These are phyloP conservation scores for Solanum hybrid DNA, from an alignment of 305 asterid species.

Conservation along the genomic window DNA sequence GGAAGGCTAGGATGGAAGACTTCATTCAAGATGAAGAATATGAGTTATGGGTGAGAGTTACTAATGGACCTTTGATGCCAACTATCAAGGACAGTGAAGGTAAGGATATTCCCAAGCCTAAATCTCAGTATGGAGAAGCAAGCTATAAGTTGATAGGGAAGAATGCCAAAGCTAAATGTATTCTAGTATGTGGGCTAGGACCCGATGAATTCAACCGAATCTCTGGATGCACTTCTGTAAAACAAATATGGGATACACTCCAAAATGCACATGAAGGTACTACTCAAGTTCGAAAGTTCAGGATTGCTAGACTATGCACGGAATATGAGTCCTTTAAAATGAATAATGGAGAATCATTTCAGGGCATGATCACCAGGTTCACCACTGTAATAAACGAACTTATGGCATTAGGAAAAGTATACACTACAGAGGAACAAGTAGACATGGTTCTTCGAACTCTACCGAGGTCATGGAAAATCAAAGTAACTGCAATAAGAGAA, in stretches of 20 bases:
- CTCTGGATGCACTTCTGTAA: neutral
- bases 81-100: neutral
- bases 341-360: neutral
- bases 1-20: neutral
- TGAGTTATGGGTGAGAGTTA: neutral
- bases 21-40: neutral
- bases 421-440: neutral
- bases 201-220: too few relatives aligned
- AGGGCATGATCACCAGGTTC: neutral
- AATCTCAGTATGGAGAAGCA: neutral
- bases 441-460: neutral
- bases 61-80: neutral
- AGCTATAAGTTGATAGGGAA: neutral
- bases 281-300: neutral
- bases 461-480: neutral
- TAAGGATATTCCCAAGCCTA: neutral
- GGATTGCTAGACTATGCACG: neutral
- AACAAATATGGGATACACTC: neutral
- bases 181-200: neutral
- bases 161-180: neutral
- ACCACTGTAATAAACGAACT: neutral
- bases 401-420: neutral
- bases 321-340: neutral
- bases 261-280: neutral
- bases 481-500: neutral